phyloP scores from a whole-genome alignment of 148 eudicot genomes.

The Nyssa sinensis region DNA sequence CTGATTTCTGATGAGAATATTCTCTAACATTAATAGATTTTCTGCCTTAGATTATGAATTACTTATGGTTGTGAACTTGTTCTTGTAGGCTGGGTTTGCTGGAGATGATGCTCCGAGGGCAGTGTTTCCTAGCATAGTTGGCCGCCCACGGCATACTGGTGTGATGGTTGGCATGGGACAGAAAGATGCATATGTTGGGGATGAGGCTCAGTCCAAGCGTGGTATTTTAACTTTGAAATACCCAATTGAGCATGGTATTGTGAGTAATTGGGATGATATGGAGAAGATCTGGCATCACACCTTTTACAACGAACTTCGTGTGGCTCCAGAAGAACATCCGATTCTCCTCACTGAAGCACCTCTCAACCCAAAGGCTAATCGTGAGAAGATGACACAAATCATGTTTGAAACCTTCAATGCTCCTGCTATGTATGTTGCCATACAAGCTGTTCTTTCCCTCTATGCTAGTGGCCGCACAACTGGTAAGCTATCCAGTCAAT shows the following conservation, averaged over 20 bases:
- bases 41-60: neutral
- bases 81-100: constrained; percentile 53
- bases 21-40: neutral
- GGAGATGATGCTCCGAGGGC: constrained; percentile 64
- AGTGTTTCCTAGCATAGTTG: constrained; percentile 58
- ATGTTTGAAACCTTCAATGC: constrained; percentile 60
- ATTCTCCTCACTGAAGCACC: constrained; percentile 58
- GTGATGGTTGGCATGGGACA: constrained; percentile 69
- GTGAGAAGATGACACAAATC: constrained; percentile 62
- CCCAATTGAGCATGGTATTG: constrained; percentile 62
- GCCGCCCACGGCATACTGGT: constrained; percentile 59
- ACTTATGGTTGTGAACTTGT: neutral
- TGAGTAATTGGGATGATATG: constrained; percentile 62
- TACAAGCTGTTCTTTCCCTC: constrained; percentile 58
- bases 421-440: constrained; percentile 64
- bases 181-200: constrained; percentile 61
- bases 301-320: constrained; percentile 58
- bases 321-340: constrained; percentile 61
- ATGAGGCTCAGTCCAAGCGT: constrained; percentile 60
- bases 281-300: constrained; percentile 68
- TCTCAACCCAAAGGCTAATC: constrained; percentile 59
- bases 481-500: constrained; percentile 28
- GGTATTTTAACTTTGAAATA: constrained; percentile 53
- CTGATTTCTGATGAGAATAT: neutral
- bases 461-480: constrained; percentile 67